Evolutionary conservation across 208 protist species (phyloP).

Genomic region (Leishmania turanica): DNA sequence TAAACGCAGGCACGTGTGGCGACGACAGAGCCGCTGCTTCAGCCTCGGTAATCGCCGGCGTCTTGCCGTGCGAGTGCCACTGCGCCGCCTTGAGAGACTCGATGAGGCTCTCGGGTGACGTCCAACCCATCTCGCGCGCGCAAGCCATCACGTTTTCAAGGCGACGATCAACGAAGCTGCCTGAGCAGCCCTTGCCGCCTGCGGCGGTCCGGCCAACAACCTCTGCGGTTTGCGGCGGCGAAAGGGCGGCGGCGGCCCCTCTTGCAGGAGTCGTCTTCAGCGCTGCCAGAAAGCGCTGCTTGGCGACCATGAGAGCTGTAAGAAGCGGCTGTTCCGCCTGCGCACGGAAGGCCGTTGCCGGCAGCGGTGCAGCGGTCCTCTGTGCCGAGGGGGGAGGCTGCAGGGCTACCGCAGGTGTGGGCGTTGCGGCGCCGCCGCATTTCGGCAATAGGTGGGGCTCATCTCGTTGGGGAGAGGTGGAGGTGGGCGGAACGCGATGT

Average conservation of each 20-base stretch:
- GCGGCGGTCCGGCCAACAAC: constrained; percentile 7
- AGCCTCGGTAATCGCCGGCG: too few relatives aligned
- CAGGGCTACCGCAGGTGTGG: neutral
- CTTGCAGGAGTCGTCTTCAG: neutral
- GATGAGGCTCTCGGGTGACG: neutral
- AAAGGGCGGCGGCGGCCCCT: too few relatives aligned
- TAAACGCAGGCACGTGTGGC: neutral
- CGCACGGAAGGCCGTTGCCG: neutral
- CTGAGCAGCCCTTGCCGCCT: neutral
- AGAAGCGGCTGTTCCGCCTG: constrained; percentile 22
- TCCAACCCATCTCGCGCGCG: constrained; percentile 2
- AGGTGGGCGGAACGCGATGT: neutral
- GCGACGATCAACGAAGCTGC: neutral
- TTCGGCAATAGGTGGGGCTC: neutral
- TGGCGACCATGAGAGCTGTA: constrained; percentile 31
- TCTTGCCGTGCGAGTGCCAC: neutral
- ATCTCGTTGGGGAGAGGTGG: neutral
- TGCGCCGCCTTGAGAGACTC: constrained; percentile 1
- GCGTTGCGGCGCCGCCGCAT: neutral
- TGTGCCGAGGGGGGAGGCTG: neutral
- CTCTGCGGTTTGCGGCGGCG: neutral
- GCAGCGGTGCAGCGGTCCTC: neutral
- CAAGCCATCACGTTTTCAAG: constrained; percentile 11
- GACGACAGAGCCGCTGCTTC: neutral
- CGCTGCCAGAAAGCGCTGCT: constrained; percentile 29